Evolutionary conservation across 2,329 filamentous ascomycete genomes (phyloP).

Genomic region (Trichoderma polysporum): DNA sequence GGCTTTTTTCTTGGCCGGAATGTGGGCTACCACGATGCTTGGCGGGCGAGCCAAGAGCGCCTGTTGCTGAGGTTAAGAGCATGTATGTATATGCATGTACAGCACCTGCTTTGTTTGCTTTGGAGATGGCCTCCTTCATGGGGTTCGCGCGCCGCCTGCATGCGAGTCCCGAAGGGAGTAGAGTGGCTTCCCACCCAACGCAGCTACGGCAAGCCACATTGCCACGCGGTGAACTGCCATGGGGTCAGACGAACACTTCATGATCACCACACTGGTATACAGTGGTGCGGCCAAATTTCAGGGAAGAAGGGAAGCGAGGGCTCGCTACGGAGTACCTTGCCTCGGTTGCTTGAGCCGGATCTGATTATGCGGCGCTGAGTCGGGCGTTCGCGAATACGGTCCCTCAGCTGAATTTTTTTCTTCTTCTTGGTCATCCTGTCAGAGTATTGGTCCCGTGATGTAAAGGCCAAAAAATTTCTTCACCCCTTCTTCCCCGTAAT

Average conservation of each 20-base stretch:
- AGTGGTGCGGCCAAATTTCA: neutral
- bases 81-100: neutral
- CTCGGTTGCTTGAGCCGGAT: constrained; percentile 16
- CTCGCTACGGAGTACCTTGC: neutral
- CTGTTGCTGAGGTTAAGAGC: neutral
- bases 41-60: neutral
- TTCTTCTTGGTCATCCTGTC: neutral
- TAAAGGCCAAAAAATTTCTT: neutral
- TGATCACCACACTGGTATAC: neutral
- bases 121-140: neutral
- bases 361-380: neutral
- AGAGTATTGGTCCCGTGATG: constrained; percentile 18
- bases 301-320: neutral
- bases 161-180: neutral
- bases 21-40: constrained; percentile 7
- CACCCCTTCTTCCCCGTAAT: constrained; percentile 5
- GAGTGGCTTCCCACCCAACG: neutral
- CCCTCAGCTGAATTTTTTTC: neutral
- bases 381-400: neutral
- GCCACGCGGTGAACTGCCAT: constrained; percentile 11
- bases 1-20: neutral
- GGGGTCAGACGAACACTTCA: neutral
- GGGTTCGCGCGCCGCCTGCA: neutral
- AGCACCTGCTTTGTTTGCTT: neutral
- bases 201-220: constrained; percentile 19